Percentiles rank a stretch among this genome's conserved stretches.
These are phyloP conservation scores for Dryas integrifolia DNA, from an alignment of 331 rosid species.

Conservation along the genomic window DNA sequence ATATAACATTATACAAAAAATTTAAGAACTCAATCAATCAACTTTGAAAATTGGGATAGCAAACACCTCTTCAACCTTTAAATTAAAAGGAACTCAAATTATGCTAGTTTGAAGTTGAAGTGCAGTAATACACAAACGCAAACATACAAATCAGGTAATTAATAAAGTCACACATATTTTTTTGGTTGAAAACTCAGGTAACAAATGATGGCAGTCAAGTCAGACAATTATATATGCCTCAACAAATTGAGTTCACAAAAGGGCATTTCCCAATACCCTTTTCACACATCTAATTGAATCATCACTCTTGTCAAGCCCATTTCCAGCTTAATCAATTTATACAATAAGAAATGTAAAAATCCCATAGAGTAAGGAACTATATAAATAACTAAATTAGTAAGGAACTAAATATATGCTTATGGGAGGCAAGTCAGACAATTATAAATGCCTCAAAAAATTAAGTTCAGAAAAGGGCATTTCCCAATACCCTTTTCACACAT, in stretches of 20 bases:
- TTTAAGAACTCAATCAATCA: no score
- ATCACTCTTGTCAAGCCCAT: slow-evolving; percentile 49
- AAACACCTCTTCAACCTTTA: no score
- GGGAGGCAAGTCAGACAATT: slow-evolving; percentile 32
- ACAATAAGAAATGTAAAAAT: background rate
- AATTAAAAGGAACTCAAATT: no score
- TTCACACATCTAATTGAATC: slow-evolving; percentile 72
- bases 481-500: slow-evolving; percentile 40
- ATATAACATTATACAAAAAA: no score
- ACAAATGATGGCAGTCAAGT: background rate
- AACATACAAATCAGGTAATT: background rate
- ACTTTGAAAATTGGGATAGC: no score
- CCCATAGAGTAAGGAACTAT: background rate
- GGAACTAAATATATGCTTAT: background rate
- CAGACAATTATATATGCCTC: slow-evolving; percentile 40
- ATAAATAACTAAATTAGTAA: no score
- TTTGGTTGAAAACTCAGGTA: background rate
- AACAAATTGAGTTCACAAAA: slow-evolving; percentile 39
- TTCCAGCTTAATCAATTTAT: background rate
- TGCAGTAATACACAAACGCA: no score
- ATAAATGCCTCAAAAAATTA: slow-evolving; percentile 36
- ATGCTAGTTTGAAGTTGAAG: no score
- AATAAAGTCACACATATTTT: no score
- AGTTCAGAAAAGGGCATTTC: slow-evolving; percentile 35
- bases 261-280: slow-evolving; percentile 12